Percentiles rank a stretch among this genome's conserved stretches.
These are phyloP conservation scores for Spongispora temasekensis DNA, from an alignment of 1,284 basidiomycete species.

Conservation along the genomic window DNA sequence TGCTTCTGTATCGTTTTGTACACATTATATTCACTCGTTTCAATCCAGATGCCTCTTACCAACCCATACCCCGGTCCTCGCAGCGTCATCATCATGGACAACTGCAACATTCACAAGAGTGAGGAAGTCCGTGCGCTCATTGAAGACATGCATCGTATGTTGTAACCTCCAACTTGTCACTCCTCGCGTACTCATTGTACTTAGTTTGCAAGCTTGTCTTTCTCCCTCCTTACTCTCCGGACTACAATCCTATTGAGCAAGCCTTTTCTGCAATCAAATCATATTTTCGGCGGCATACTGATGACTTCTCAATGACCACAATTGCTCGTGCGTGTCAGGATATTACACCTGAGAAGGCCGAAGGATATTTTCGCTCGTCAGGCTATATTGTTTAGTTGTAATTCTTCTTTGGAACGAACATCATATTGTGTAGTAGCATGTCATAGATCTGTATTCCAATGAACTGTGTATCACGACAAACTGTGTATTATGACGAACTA, in stretches of 20 bases:
- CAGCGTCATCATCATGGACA: conserved; percentile 6
- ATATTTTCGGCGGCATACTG: background rate
- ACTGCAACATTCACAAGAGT: too few relatives aligned
- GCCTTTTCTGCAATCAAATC: conserved; percentile 4
- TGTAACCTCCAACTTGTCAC: background rate
- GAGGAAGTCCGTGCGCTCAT: too few relatives aligned
- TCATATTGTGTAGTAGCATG: too few relatives aligned
- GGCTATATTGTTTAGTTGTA: conserved; percentile 3
- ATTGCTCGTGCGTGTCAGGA: conserved; percentile 5
- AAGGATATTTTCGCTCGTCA: conserved; percentile 6
- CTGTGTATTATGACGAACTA: too few relatives aligned
- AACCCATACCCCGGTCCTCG: conserved; percentile 1
- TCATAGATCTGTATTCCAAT: too few relatives aligned
- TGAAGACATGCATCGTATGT: too few relatives aligned
- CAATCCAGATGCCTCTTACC: background rate
- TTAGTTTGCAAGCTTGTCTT: background rate
- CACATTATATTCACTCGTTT: background rate
- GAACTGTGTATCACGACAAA: too few relatives aligned
- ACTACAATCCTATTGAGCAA: background rate
- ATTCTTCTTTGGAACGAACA: background rate
- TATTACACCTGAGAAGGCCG: conserved; percentile 10
- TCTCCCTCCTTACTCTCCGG: background rate
- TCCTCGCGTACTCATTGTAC: background rate
- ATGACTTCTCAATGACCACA: background rate
- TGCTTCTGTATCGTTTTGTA: background rate